phyloP scores from a whole-genome alignment of 257 asterid species.

The Solanum corneliomulleri region DNA sequence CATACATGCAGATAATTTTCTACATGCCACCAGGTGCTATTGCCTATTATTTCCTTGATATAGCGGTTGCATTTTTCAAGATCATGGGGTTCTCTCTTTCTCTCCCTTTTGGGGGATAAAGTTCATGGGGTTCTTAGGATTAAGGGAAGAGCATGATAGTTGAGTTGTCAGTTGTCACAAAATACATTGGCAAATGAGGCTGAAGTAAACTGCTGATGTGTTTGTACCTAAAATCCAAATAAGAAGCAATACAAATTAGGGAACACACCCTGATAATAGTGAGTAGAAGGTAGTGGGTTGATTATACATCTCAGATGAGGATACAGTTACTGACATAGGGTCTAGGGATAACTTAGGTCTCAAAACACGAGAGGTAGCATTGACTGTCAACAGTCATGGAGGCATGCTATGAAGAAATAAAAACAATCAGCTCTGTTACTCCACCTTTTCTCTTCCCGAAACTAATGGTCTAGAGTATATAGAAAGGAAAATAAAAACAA shows the following conservation, averaged over 20 bases:
- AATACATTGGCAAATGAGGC: neutral
- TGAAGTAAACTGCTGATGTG: neutral
- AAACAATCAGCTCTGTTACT: neutral
- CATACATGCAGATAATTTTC: neutral
- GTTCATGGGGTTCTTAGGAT: neutral
- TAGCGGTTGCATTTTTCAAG: neutral
- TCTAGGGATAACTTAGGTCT: neutral
- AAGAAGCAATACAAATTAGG: neutral
- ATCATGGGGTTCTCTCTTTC: neutral
- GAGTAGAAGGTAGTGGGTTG: neutral
- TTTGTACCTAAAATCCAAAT: neutral
- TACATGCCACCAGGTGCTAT: neutral
- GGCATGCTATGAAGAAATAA: neutral
- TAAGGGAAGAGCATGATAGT: neutral
- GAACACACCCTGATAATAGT: neutral
- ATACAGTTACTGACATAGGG: neutral
- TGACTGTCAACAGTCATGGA: neutral
- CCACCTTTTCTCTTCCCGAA: neutral
- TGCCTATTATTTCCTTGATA: neutral
- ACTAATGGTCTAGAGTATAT: neutral
- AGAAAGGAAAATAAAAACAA: neutral
- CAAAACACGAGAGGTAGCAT: neutral
- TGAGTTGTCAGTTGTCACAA: neutral
- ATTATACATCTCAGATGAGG: neutral
- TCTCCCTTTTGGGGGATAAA: neutral